Evolutionary conservation across 345 rosid genomes (phyloP).

Genomic region (Sisymbrium altissimum): DNA sequence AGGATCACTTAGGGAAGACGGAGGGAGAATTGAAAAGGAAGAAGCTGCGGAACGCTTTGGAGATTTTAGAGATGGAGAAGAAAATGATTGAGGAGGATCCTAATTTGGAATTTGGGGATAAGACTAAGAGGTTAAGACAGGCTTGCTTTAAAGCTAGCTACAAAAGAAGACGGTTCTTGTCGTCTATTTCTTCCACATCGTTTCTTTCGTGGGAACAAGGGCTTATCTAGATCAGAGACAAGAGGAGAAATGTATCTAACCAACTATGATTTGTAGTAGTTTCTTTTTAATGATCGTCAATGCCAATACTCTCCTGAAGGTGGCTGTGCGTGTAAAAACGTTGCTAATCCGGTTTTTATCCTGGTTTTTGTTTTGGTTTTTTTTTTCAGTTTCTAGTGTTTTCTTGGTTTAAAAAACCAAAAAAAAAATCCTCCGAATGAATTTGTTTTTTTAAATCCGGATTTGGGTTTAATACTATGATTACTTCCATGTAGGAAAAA

Average conservation of each 20-base stretch:
- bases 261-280: background rate
- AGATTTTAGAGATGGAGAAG: slow-evolving; percentile 59
- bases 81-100: slow-evolving; percentile 60
- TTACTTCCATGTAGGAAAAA: background rate
- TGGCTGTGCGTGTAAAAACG: background rate
- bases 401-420: background rate
- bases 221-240: background rate
- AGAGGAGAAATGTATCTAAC: background rate
- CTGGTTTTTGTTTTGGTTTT: background rate
- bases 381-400: background rate
- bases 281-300: background rate
- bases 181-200: background rate
- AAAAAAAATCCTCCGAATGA: background rate
- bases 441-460: background rate
- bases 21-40: slow-evolving; percentile 29
- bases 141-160: slow-evolving; percentile 82
- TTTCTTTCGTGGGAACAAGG: background rate
- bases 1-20: slow-evolving; percentile 31
- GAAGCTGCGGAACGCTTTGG: slow-evolving; percentile 41
- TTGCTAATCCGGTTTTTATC: background rate
- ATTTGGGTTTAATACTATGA: background rate
- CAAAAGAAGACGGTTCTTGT: slow-evolving; percentile 48
- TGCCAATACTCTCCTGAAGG: background rate
- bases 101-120: slow-evolving; percentile 45
- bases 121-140: slow-evolving; percentile 69